Evolutionary conservation across 73 alveolate species (phyloP).

Genomic region (Tetrahymena malaccensis): DNA sequence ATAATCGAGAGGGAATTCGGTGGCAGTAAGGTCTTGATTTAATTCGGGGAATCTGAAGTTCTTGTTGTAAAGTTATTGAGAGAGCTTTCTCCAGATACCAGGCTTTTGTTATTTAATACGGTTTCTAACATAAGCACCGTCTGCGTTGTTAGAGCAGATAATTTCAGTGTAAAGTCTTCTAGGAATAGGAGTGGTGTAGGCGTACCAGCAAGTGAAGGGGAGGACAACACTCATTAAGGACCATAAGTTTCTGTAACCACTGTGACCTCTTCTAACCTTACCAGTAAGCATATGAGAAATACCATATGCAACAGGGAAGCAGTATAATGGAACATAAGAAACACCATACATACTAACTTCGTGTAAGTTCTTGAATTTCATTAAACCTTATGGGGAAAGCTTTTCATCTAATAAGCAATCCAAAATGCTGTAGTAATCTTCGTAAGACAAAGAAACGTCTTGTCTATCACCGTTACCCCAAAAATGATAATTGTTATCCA

Average conservation of each 20-base stretch:
- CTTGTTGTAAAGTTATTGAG: background rate
- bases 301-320: background rate
- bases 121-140: background rate
- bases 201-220: background rate
- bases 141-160: background rate
- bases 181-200: background rate
- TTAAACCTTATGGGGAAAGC: background rate
- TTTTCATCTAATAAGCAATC: background rate
- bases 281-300: background rate
- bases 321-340: background rate
- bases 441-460: background rate
- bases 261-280: slow-evolving; percentile 1
- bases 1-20: slow-evolving; percentile 1
- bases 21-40: background rate
- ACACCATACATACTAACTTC: background rate
- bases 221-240: background rate
- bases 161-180: background rate
- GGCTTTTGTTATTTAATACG: background rate
- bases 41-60: background rate
- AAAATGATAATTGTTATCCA: background rate
- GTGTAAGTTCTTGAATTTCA: background rate
- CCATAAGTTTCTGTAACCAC: background rate
- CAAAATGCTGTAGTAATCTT: background rate
- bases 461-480: slow-evolving; percentile 2
- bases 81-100: background rate